phyloP scores from a whole-genome alignment of 2,329 filamentous ascomycete species.

The Akanthomyces muscarius region DNA sequence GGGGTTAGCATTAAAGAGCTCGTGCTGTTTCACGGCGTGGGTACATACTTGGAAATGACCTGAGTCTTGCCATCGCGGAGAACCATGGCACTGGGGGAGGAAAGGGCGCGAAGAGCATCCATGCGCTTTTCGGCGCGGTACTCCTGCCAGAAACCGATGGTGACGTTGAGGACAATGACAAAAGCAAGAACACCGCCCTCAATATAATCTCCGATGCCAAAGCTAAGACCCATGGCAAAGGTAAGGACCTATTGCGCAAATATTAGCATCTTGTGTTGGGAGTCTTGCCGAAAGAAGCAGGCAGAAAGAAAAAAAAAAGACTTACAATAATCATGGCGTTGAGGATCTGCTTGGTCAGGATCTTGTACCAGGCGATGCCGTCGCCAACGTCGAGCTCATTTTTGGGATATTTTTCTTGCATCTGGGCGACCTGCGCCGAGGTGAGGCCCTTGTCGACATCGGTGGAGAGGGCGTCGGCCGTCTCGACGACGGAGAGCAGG shows the following conservation, averaged over 20 bases:
- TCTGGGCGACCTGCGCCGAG: constrained; percentile 53
- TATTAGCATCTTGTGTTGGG: background rate
- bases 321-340: constrained; percentile 73
- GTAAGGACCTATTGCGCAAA: constrained; percentile 57
- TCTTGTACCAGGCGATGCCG: constrained; percentile 66
- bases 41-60: constrained; percentile 51
- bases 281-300: no score
- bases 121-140: constrained; percentile 63
- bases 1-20: constrained; percentile 18
- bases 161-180: constrained; percentile 66
- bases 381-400: constrained; percentile 70
- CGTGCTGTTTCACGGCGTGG: background rate
- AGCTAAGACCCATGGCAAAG: constrained; percentile 71
- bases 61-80: constrained; percentile 55
- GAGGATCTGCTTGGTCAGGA: constrained; percentile 66
- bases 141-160: constrained; percentile 64
- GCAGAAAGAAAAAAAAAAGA: constrained; percentile 15
- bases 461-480: constrained; percentile 58
- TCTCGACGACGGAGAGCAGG: constrained; percentile 57
- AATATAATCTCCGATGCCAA: constrained; percentile 63
- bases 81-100: constrained; percentile 59
- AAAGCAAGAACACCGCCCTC: constrained; percentile 64
- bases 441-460: constrained; percentile 65
- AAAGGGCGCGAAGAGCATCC: constrained; percentile 58
- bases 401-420: constrained; percentile 56